Percentiles rank a stretch among this genome's conserved stretches.
Evolutionary conservation across 768 basidiomycete genomes (phyloP).

Genomic region (Xerocomellus amylosporus): DNA sequence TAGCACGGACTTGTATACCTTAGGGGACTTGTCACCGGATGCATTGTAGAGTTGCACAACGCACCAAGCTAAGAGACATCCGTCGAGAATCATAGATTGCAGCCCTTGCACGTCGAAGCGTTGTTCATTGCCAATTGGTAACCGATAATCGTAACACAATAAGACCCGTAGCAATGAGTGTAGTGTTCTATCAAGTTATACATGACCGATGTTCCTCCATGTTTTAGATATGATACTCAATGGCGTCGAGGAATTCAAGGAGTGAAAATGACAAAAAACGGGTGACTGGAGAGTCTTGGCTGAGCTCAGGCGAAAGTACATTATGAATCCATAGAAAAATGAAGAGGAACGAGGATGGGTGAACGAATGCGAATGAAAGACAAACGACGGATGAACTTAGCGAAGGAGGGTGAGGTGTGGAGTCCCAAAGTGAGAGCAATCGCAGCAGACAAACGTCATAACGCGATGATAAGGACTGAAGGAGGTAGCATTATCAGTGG

Average conservation of each 20-base stretch:
- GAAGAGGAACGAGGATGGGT: conserved; percentile 7
- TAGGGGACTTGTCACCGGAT: conserved; percentile 71
- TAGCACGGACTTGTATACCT: conserved; percentile 49
- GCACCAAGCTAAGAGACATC: background rate
- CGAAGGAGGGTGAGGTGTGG: conserved; percentile 2
- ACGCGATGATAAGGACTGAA: background rate
- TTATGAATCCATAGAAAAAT: conserved; percentile 14
- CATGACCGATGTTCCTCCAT: conserved; percentile 37
- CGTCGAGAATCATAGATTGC: background rate
- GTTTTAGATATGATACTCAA: conserved; percentile 30
- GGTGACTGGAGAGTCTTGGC: background rate
- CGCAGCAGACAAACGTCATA: conserved; percentile 6
- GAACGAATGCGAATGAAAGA: conserved; percentile 25
- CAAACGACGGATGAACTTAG: conserved; percentile 13
- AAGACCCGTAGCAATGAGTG: conserved; percentile 35
- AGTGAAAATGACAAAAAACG: conserved; percentile 12
- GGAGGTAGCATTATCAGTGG: background rate
- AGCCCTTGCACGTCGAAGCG: background rate
- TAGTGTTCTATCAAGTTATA: conserved; percentile 36
- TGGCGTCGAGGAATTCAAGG: conserved; percentile 15
- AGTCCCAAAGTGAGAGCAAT: conserved; percentile 15
- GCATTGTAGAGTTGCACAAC: conserved; percentile 44
- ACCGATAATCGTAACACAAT: conserved; percentile 29
- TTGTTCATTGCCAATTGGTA: conserved; percentile 2
- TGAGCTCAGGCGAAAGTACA: conserved; percentile 11